Percentiles rank a stretch among this genome's conserved stretches.
Conservation (phyloP, 768 basidiomycete species). For the Jaapia argillacea region DNA sequence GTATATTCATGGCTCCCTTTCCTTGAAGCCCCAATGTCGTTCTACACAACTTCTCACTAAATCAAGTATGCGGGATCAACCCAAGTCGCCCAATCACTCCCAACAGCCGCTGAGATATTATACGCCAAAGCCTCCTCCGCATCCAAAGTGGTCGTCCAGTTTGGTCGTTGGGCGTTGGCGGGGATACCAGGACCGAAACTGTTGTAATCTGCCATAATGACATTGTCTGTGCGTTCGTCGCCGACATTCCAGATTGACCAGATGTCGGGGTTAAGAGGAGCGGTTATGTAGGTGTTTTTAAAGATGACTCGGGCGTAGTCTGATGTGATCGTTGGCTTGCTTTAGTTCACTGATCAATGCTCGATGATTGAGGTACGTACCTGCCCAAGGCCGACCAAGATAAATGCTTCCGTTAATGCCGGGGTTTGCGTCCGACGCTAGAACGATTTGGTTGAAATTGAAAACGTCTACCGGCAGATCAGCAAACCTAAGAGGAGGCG, state of each 20-base stretch:
- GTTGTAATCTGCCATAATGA: slow-evolving; percentile 25
- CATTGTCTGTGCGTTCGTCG: slow-evolving; percentile 27
- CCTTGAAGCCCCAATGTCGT: no score
- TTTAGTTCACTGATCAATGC: not conserved
- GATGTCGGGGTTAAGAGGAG: slow-evolving; percentile 28
- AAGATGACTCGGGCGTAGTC: slow-evolving; percentile 41
- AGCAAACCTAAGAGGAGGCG: not conserved
- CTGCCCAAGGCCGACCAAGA: slow-evolving; percentile 40
- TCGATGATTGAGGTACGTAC: slow-evolving; percentile 14
- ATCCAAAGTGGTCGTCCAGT: slow-evolving; percentile 2
- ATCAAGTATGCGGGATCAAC: not conserved
- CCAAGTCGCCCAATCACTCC: not conserved
- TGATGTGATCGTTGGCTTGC: slow-evolving; percentile 5
- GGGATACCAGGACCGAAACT: slow-evolving; percentile 5
- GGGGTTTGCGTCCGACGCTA: slow-evolving; percentile 28
- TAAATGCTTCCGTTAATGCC: slow-evolving; percentile 26
- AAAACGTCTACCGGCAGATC: slow-evolving; percentile 26
- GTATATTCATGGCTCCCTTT: not conserved
- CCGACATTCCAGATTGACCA: slow-evolving; percentile 37
- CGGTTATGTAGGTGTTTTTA: slow-evolving; percentile 32
- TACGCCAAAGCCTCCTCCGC: not conserved
- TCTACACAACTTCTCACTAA: not conserved
- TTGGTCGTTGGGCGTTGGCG: slow-evolving; percentile 1
- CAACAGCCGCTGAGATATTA: not conserved
- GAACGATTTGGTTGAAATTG: slow-evolving; percentile 32